Evolutionary conservation across 1,139 yeast species (phyloP).

Genomic region (Pichia sp.): DNA sequence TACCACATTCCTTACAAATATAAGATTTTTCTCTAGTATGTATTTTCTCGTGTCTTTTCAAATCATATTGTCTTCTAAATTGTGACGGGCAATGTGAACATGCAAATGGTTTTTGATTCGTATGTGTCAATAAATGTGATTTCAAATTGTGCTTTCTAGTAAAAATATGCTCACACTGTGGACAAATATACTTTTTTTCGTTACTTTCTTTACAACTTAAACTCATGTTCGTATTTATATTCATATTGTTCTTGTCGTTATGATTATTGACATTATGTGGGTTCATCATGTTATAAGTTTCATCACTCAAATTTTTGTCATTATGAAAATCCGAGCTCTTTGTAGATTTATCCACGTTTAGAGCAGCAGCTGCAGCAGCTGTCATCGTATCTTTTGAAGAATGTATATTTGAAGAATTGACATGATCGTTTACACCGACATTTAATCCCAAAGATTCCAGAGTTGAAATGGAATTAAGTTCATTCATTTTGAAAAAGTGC

Average conservation of each 20-base stretch:
- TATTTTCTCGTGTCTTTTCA: slow-evolving; percentile 65
- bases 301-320: not conserved
- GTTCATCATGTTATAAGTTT: no score
- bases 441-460: not conserved
- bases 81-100: slow-evolving; percentile 59
- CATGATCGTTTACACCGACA: not conserved
- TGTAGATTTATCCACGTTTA: slow-evolving; percentile 6
- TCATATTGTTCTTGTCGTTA: not conserved
- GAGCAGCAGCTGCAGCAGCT: slow-evolving; percentile 12
- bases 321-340: not conserved
- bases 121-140: slow-evolving; percentile 65
- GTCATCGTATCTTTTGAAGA: slow-evolving; percentile 1
- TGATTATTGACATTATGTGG: no score
- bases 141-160: slow-evolving; percentile 71
- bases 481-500: not conserved
- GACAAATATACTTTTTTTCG: slow-evolving; percentile 32
- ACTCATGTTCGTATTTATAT: no score
- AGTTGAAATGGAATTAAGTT: not conserved
- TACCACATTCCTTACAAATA: slow-evolving; percentile 53
- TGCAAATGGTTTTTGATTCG: slow-evolving; percentile 57
- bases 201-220: not conserved
- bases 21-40: slow-evolving; percentile 76
- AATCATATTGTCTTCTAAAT: slow-evolving; percentile 69
- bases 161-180: slow-evolving; percentile 55
- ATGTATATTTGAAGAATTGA: not conserved